Evolutionary conservation across 768 basidiomycete species (phyloP), one percentile per base, ranked within the genome.

Genomic region (Boletellus emodensis): DNA sequence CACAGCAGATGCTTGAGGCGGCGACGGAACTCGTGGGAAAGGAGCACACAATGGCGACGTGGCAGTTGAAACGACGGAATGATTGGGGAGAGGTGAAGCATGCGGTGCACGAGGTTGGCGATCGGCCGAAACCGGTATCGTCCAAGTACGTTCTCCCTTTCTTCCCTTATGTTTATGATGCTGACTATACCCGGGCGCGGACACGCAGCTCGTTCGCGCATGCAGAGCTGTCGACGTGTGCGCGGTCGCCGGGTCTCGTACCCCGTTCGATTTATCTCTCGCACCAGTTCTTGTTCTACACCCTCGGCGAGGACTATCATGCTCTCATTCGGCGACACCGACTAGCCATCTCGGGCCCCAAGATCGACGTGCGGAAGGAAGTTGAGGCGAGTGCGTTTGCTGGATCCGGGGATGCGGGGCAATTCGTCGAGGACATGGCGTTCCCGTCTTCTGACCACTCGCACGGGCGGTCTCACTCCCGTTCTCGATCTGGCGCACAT

Each of bases 271-370:
- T 96, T 26, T 95, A 94, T 66, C 82, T 90, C 14, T 81, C 83
- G 0, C 88, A 90, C 56, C 90, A 94, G 53, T 90, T 95, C 63
- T 75, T 83, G 10, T 95, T 95, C 73, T 77, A 81, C 58, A 77
- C 82, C 2, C 76, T 92, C 1, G 81, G 82, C 12, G 82, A 85
- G 55, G 84, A 92, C 57, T 89, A 91, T 61, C 84, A 90, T 49
- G 85, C 88, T 0, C 79, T 88, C n/a, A 79, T 85, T 34, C 81
- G 82, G 32, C 75, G 77, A 3, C 80, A 79, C 53, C 79, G 81
- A 46, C 74, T 87, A 40, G 81, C 83, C 49, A 72, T 84, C 32
- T 65, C 72, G 1, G 81, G 78, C 1, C 44, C 61, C 33, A 82
- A 79, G 75, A 78, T 93, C 48, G 80, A 84, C 13, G 89, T 91